These are phyloP conservation scores for Phytophthora citricola DNA, from an alignment of 352 stramenopile species.

Conservation along the genomic window DNA sequence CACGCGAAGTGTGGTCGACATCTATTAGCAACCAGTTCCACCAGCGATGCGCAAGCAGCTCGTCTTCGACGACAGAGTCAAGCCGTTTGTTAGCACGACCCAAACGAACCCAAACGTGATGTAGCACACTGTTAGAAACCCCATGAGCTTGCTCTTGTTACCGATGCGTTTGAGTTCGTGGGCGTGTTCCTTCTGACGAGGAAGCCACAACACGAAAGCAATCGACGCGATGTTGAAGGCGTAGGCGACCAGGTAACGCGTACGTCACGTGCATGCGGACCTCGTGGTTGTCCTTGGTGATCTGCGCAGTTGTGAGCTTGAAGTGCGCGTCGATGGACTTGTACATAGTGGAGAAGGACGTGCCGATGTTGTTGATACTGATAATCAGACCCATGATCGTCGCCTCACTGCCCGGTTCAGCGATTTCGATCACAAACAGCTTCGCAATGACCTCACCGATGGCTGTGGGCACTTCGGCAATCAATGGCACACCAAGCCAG, in stretches of 20 bases:
- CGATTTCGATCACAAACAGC: slow-evolving; percentile 55
- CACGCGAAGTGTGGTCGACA: too few species aligned
- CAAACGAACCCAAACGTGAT: slow-evolving; percentile 52
- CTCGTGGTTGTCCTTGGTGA: slow-evolving; percentile 42
- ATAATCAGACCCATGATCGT: slow-evolving; percentile 50
- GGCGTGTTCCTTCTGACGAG: slow-evolving; percentile 55
- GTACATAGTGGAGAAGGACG: slow-evolving; percentile 55
- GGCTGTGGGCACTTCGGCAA: slow-evolving; percentile 48
- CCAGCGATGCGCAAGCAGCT: slow-evolving; percentile 57
- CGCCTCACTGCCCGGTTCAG: slow-evolving; percentile 47
- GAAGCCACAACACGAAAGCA: slow-evolving; percentile 53
- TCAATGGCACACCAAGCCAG: slow-evolving; percentile 56
- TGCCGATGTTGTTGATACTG: slow-evolving; percentile 44
- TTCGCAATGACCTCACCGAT: slow-evolving; percentile 40
- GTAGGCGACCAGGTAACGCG: slow-evolving; percentile 59
- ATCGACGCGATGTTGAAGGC: slow-evolving; percentile 51
- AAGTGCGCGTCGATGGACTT: slow-evolving; percentile 64
- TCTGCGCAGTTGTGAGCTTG: slow-evolving; percentile 40
- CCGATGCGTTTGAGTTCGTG: slow-evolving; percentile 50
- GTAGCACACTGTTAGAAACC: slow-evolving; percentile 40
- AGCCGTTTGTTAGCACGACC: slow-evolving; percentile 61
- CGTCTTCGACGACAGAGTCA: slow-evolving; percentile 56
- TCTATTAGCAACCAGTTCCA: slow-evolving; percentile 42
- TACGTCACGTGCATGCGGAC: slow-evolving; percentile 57
- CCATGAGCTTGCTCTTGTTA: slow-evolving; percentile 45